A percentile compares a stretch with the other conserved stretches of the same genome.
These are phyloP conservation scores for Kodamaea sp. DNA, from an alignment of 1,139 yeast species.

Conservation along the genomic window DNA sequence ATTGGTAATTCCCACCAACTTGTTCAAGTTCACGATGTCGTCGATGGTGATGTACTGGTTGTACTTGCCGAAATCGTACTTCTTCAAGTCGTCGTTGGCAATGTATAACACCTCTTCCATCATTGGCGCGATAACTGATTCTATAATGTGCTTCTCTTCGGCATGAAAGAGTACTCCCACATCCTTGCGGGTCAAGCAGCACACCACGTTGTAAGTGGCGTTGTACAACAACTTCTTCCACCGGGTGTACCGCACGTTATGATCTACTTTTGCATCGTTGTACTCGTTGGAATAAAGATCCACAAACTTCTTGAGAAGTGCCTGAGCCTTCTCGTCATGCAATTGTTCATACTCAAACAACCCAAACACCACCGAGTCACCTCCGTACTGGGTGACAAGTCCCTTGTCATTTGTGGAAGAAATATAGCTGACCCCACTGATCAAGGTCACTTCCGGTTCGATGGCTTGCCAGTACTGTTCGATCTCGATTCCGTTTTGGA, in stretches of 20 bases:
- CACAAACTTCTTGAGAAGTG: slow-evolving; percentile 42
- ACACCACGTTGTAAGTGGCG: slow-evolving; percentile 62
- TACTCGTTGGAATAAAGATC: slow-evolving; percentile 48
- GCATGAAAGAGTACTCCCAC: slow-evolving; percentile 30
- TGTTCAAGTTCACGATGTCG: slow-evolving; percentile 18
- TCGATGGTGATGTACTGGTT: slow-evolving; percentile 17
- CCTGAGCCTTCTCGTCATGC: slow-evolving; percentile 18
- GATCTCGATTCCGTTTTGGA: slow-evolving; percentile 77
- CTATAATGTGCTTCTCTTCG: slow-evolving; percentile 17
- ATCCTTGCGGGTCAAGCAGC: slow-evolving; percentile 56
- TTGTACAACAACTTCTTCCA: slow-evolving; percentile 78
- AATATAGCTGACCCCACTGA: slow-evolving; percentile 71
- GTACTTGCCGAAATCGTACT: slow-evolving; percentile 15
- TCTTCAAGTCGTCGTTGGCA: slow-evolving; percentile 25
- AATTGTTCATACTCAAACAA: slow-evolving; percentile 34
- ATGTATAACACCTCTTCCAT: slow-evolving; percentile 26
- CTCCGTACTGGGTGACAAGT: slow-evolving; percentile 50
- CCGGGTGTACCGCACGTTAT: slow-evolving; percentile 53
- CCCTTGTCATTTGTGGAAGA: slow-evolving; percentile 63
- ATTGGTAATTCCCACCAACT: slow-evolving; percentile 19
- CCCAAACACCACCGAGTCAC: slow-evolving; percentile 58
- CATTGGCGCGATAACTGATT: slow-evolving; percentile 21
- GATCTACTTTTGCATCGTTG: slow-evolving; percentile 47
- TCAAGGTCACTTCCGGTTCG: slow-evolving; percentile 28
- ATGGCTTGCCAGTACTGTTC: slow-evolving; percentile 57